phyloP scores from a whole-genome alignment of 148 eudicot genomes.

The Heliosperma pusillum region DNA sequence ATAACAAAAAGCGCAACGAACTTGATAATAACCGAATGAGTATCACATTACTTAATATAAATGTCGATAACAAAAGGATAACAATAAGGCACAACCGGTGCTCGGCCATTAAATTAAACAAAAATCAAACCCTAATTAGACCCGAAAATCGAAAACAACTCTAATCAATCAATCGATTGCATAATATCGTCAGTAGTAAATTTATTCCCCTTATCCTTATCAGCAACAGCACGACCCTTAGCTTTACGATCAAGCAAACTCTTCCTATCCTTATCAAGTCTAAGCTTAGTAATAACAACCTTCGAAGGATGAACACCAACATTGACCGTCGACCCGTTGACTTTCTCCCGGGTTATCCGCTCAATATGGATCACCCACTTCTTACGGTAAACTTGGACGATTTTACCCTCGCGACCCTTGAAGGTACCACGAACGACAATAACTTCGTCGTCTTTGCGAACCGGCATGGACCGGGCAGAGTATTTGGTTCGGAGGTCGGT shows the following conservation, averaged over 20 bases:
- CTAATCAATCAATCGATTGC: conserved; percentile 43
- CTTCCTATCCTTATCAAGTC: conserved; percentile 65
- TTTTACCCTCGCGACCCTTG: conserved; percentile 76
- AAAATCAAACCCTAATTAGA: too few relatives aligned
- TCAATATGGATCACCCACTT: conserved; percentile 82
- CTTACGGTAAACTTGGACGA: conserved; percentile 65
- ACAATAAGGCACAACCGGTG: too few relatives aligned
- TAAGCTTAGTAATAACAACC: conserved; percentile 57
- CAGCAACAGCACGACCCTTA: conserved; percentile 55
- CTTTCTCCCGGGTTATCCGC: conserved; percentile 71
- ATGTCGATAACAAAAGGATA: too few relatives aligned
- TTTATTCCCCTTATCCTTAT: conserved; percentile 61
- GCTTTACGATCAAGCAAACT: conserved; percentile 58
- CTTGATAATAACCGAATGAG: too few relatives aligned
- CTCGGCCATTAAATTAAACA: too few relatives aligned
- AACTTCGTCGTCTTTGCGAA: conserved; percentile 76
- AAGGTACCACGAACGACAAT: conserved; percentile 63
- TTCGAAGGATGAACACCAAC: conserved; percentile 68
- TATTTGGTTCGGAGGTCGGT: conserved; percentile 59
- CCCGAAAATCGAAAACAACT: too few relatives aligned
- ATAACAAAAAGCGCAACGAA: not conserved
- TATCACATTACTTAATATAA: too few relatives aligned
- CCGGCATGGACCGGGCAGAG: conserved; percentile 67
- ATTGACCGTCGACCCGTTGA: conserved; percentile 65
- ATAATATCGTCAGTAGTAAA: conserved; percentile 61